Evolutionary conservation across 192 early-diverging fungal genomes (phyloP), one percentile per base, ranked within the genome.

Genomic region (Gryganskiella cystojenkinii): DNA sequence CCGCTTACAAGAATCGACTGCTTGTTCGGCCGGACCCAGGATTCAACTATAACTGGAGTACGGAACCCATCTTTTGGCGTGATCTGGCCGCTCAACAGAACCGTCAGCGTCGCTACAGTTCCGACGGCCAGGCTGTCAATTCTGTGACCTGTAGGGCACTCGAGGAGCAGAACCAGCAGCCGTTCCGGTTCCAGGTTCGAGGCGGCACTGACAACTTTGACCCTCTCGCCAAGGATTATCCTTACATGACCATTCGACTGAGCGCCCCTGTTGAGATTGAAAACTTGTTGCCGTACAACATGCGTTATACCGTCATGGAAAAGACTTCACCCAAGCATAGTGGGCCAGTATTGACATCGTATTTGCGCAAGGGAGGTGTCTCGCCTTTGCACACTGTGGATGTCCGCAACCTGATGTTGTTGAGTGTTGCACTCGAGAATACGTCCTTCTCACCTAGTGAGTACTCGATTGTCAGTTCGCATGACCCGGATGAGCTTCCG

Each of bases 211-310:
- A 84, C 54, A 84, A 82, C 33, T 83, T 83, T 42, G 78, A 86
- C 66, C 73, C 82, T 3, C 56, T 86, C 9, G 64, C 71, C 34
- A 82, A 80, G 76, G 64, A 79, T 11, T 94, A 94, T 54, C 96
- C 96, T 35, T 92, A 91, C 65, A 93, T 92, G 89, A 80, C 86
- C 4, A 88, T 95, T 57, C 88, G 89, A 4, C 75, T 95, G 67
- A 90, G 87, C 45, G 89, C 92, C 30, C 93, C 93, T 15, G 82
- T 95, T 14, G 92, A 95, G 82, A 85, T 99, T 30, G 98, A 99
- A 84, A 99, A 99, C 65, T 81, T 98, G 24, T 81, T 99, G 33
- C 98, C 98, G 0, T 98, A 93, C 73, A 88, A 95, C 57, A 83
- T 96, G 68, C 85, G 87, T 20, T 94, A 94, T 55, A 82, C 82